Evolutionary conservation across 495 filamentous ascomycete genomes (phyloP).

Genomic region (Saxophila tyrrhenica): DNA sequence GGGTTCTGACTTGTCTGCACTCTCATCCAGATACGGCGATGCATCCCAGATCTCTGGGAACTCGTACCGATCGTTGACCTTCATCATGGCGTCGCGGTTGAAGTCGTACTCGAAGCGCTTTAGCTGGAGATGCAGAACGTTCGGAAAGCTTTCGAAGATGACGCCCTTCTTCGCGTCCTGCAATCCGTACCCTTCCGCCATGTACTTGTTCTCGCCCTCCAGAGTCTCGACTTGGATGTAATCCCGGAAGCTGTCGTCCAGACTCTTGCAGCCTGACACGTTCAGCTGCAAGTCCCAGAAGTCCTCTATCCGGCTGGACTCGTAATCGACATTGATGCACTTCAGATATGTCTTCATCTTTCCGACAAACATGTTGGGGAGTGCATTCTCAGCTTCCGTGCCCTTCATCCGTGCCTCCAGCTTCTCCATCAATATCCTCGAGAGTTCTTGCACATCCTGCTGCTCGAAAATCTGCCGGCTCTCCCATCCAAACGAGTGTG

Average conservation of each 20-base stretch:
- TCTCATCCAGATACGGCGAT: constrained; percentile 70
- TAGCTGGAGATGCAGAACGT: constrained; percentile 88
- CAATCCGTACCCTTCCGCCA: constrained; percentile 76
- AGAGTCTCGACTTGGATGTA: constrained; percentile 94
- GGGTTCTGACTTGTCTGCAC: constrained; percentile 77
- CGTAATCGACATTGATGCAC: constrained; percentile 95
- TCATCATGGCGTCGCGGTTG: constrained; percentile 93
- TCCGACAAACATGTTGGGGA: constrained; percentile 84
- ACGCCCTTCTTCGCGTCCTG: constrained; percentile 97
- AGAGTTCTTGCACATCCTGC: constrained; percentile 96
- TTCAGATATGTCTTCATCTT: constrained; percentile 98
- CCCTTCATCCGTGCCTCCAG: constrained; percentile 97
- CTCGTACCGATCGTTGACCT: constrained; percentile 96
- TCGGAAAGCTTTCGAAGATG: constrained; percentile 91
- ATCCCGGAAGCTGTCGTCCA: constrained; percentile 90
- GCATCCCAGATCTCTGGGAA: constrained; percentile 93
- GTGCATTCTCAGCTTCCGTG: constrained; percentile 82
- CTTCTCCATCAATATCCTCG: constrained; percentile 89
- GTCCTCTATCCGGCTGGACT: constrained; percentile 87
- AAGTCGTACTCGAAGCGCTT: constrained; percentile 98
- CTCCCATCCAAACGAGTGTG: constrained; percentile 95
- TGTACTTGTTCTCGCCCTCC: constrained; percentile 97
- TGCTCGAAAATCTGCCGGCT: constrained; percentile 97
- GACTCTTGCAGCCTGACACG: constrained; percentile 80
- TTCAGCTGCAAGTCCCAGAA: constrained; percentile 99